Conservation (phyloP, 768 basidiomycete species). For the Tricholoma bakamatsutake region DNA sequence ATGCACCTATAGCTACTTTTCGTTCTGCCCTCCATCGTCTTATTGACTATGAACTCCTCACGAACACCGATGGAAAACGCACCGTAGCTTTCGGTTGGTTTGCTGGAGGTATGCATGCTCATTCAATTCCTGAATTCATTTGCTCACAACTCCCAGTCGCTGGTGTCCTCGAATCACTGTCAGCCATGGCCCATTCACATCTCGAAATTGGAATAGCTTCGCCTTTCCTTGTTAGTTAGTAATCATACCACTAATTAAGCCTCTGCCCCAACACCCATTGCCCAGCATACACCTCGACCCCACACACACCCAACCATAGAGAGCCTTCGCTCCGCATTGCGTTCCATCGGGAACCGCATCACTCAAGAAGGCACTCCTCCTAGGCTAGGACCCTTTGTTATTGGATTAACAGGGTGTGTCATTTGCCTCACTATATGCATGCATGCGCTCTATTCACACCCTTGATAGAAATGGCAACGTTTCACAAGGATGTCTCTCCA, state of each 20-base stretch:
- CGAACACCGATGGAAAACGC: slow-evolving; percentile 53
- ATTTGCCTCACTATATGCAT: not conserved
- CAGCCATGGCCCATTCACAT: slow-evolving; percentile 71
- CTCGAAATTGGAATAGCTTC: slow-evolving; percentile 75
- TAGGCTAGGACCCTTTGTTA: slow-evolving; percentile 69
- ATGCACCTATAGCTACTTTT: not conserved
- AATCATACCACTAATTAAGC: slow-evolving; percentile 5
- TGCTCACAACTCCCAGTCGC: slow-evolving; percentile 44
- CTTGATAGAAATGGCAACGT: slow-evolving; percentile 70
- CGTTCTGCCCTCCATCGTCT: slow-evolving; percentile 37
- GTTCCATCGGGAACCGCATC: slow-evolving; percentile 53
- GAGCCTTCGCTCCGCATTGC: slow-evolving; percentile 45
- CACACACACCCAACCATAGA: slow-evolving; percentile 62
- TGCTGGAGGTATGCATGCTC: slow-evolving; percentile 68
- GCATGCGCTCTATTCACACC: not conserved
- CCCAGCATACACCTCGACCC: slow-evolving; percentile 72
- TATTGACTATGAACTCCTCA: slow-evolving; percentile 85
- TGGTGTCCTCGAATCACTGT: slow-evolving; percentile 78
- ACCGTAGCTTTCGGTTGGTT: slow-evolving; percentile 91
- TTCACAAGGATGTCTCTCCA: slow-evolving; percentile 67
- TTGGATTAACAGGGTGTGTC: slow-evolving; percentile 77
- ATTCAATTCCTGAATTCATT: not conserved
- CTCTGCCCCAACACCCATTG: slow-evolving; percentile 3
- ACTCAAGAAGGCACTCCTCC: slow-evolving; percentile 49
- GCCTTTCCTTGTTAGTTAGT: slow-evolving; percentile 66